phyloP scores from a whole-genome alignment of 148 eudicot species.

The Chenopodium formosanum region DNA sequence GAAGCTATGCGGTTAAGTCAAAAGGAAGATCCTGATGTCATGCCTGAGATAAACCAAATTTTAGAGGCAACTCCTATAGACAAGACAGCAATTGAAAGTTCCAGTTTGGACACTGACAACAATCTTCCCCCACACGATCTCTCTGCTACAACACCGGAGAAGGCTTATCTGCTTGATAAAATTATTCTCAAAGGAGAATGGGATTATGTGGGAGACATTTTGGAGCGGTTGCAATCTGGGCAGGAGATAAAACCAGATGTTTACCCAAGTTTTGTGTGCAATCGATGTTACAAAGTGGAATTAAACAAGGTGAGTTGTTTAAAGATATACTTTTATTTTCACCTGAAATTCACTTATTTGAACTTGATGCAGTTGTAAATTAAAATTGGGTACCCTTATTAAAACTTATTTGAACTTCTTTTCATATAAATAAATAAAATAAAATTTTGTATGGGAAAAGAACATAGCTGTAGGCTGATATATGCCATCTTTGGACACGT shows the following conservation, averaged over 20 bases:
- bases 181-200: constrained; percentile 80
- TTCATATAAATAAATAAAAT: too few relatives aligned
- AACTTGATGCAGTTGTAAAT: not conserved
- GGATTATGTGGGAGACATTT: constrained; percentile 61
- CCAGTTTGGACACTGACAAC: constrained; percentile 34
- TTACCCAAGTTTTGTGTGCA: constrained; percentile 73
- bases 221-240: constrained; percentile 41
- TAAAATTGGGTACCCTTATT: not conserved
- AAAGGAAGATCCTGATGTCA: constrained; percentile 30
- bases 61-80: constrained; percentile 40
- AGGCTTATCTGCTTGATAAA: constrained; percentile 80
- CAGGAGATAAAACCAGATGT: constrained; percentile 41
- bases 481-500: not conserved
- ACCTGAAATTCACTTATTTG: not conserved
- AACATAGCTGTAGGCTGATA: not conserved
- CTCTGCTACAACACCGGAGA: constrained; percentile 60
- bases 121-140: constrained; percentile 74
- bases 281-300: constrained; percentile 53
- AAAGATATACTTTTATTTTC: not conserved
- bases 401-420: not conserved
- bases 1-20: constrained; percentile 32
- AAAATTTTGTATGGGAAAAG: not conserved
- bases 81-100: constrained; percentile 55
- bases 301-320: constrained; percentile 45
- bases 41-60: constrained; percentile 36